Conservation (phyloP, 2,329 filamentous ascomycete species). For the Talaromyces sp. region DNA sequence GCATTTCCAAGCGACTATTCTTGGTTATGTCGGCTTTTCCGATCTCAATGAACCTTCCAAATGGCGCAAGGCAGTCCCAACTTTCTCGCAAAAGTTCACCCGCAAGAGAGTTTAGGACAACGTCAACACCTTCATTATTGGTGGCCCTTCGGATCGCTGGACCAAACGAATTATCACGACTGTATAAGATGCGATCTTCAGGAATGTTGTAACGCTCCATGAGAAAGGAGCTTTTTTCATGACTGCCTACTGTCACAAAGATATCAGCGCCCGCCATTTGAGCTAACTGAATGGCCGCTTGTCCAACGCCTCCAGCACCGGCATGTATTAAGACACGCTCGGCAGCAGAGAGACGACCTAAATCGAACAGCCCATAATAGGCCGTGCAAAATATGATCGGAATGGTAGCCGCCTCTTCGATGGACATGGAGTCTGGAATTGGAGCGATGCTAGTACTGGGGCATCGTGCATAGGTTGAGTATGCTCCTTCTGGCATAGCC, state of each 20-base stretch:
- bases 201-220: conserved; percentile 22
- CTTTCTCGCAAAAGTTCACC: conserved; percentile 31
- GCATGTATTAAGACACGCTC: conserved; percentile 28
- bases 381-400: conserved; percentile 44
- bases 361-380: conserved; percentile 21
- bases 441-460: conserved; percentile 6
- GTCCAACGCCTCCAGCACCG: conserved; percentile 25
- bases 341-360: conserved; percentile 24
- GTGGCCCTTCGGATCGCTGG: conserved; percentile 22
- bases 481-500: conserved; percentile 26
- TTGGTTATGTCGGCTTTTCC: conserved; percentile 36
- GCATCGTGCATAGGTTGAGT: conserved; percentile 28
- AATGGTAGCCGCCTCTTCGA: conserved; percentile 31
- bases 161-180: conserved; percentile 20
- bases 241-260: conserved; percentile 23
- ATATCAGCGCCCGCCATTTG: conserved; percentile 23
- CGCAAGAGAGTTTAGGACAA: conserved; percentile 31
- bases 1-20: conserved; percentile 47
- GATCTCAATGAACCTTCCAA: conserved; percentile 37
- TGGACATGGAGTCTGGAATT: conserved; percentile 27
- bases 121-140: conserved; percentile 29
- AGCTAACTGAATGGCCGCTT: conserved; percentile 29
- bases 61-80: conserved; percentile 31
- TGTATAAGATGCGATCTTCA: conserved; percentile 20
- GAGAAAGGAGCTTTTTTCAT: conserved; percentile 22